These are phyloP conservation scores for Podospora appendiculata DNA, from an alignment of 495 filamentous ascomycete genomes.

Conservation along the genomic window DNA sequence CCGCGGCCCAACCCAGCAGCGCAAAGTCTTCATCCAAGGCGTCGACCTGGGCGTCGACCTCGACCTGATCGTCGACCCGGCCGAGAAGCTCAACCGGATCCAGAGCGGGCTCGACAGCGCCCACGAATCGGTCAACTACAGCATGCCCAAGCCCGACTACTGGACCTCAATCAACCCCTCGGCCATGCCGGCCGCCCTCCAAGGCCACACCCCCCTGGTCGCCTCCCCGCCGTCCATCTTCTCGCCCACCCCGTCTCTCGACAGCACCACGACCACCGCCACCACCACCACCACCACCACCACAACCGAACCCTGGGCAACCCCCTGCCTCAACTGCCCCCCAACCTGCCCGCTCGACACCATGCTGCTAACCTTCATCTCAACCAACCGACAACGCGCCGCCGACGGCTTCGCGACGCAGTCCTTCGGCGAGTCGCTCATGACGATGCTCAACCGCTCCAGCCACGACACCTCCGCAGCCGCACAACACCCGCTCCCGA, in stretches of 20 bases:
- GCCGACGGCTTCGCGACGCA: slow-evolving; percentile 50
- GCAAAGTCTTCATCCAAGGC: slow-evolving; percentile 33
- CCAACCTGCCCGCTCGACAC: slow-evolving; percentile 67
- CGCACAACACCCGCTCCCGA: slow-evolving; percentile 67
- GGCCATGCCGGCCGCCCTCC: background rate
- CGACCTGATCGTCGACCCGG: slow-evolving; percentile 55
- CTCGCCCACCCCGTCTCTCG: background rate
- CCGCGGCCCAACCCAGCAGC: slow-evolving; percentile 15
- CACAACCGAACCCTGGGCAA: slow-evolving; percentile 12
- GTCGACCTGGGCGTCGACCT: slow-evolving; percentile 57
- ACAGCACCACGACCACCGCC: background rate
- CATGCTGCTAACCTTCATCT: slow-evolving; percentile 69
- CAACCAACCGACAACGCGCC: slow-evolving; percentile 55
- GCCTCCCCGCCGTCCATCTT: background rate
- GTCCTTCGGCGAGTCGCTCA: slow-evolving; percentile 48
- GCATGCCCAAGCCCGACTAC: slow-evolving; percentile 34
- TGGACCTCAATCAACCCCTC: slow-evolving; percentile 25
- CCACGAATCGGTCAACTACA: slow-evolving; percentile 26
- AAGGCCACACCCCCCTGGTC: background rate
- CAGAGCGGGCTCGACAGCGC: slow-evolving; percentile 28
- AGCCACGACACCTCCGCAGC: no score
- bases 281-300: background rate
- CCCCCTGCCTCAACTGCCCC: slow-evolving; percentile 49
- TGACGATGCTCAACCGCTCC: no score
- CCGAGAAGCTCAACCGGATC: slow-evolving; percentile 25